Evolutionary conservation across 371 early-diverging fungal species (phyloP), one percentile per base, ranked within the genome.

Genomic region (Circinella minor): DNA sequence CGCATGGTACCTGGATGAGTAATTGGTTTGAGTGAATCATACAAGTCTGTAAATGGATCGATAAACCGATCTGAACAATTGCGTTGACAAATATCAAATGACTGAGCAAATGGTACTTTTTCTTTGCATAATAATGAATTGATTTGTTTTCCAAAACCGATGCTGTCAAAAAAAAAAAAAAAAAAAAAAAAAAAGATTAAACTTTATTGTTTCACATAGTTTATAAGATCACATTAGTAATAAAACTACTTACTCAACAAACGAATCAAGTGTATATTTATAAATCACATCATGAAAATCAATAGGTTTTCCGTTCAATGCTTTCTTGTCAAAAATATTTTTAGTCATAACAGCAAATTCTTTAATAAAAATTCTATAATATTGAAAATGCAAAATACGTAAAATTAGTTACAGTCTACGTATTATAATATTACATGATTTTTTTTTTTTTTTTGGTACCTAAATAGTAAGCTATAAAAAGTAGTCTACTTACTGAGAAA

Each of bases 221-320:
- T 15, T 61, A n/a, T n/a, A n/a, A n/a, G n/a, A n/a, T n/a, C n/a
- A n/a, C n/a, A n/a, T n/a, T n/a, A n/a, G 47, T 15, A 18, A 37
- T 34, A 46, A 0, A 15, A 54, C 81, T 65, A 54, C 81, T 65
- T 77, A 88, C 88, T 79, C 73, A 15, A 82, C 85, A 75, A 89
- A 89, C 17, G 83, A 82, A 55, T 89, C 87, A 57, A 89, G 63
- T 4, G 88, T 88, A 68, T 83, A 89, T 46, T 75, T 73, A 66
- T 77, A 81, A 77, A 89, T 77, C 34, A 84, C 4, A 57, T 79
- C 82, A 37, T 86, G 81, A 27, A 87, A 79, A 69, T 85, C 85
- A 37, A 87, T 70, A 1, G 73, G 55, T 4, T 68, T 61, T 3
- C 75, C 69, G 17, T 66, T 55, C 20, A 76, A 75, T 5, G 72